Base-by-base conservation (phyloP, 2,329 filamentous ascomycete genomes). In the Aspergillus pseudonomiae region DNA sequence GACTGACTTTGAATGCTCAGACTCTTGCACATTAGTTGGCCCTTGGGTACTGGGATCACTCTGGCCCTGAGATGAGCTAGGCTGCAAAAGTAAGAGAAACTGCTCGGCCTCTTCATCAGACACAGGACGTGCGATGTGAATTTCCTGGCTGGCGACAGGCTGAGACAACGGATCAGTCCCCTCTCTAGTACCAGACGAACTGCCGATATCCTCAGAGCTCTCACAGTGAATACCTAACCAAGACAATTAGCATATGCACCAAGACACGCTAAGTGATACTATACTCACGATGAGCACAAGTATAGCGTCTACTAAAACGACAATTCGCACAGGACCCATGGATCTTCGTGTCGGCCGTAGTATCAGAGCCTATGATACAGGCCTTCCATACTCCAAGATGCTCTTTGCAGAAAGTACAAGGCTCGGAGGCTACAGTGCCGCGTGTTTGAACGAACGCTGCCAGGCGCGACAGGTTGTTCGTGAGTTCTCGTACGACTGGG, bases 391-490 rank as follows among this genome's bases (percentile, higher is more conserved):
- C 36, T 1, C 61, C 50, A 16, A 34, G 53, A 0, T 43, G n/a
- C 3, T 30, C 28, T 10, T 28, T 52, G 28, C 63, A 65, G 10
- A 46, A 53, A 11, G 41, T 4, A 14, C 63, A 65, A 1, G 54
- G 61, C 34, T 50, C 26, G 16, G 21, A 3, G 4, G 53, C 34
- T 39, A 61, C 61, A 3, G 24, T 16, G 1, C 61, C 63, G 1
- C 58, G 54, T 1, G 61, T 65, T 5, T 65, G 63, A 3, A 30
- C 54, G 7, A 61, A 63, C 1, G 63, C 63, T 14, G 63, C 63
- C 0, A 56, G 58, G 4, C 28, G 32, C 1, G 56, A 52, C 4
- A 39, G 34, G 10, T n/a, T 46, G 36, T 59, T 41, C 24, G 41
- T 55, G 7, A 56, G 19, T 1, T 24, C 43, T 24, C 43, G 19